A percentile compares a stretch with the other conserved stretches of the same genome.
These are phyloP conservation scores for Gossypium thurberi DNA, from an alignment of 345 rosid genomes.

Conservation along the genomic window DNA sequence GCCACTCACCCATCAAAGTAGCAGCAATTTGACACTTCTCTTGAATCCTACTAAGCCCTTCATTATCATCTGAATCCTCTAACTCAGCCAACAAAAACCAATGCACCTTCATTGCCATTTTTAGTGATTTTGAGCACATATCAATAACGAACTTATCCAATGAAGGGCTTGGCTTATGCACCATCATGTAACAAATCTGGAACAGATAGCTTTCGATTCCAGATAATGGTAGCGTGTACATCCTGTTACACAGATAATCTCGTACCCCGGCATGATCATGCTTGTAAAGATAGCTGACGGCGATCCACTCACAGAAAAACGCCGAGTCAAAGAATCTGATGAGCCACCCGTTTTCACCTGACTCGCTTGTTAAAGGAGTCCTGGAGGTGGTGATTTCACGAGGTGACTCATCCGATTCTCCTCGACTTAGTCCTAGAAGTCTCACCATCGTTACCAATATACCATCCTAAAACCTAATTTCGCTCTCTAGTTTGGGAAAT, in stretches of 20 bases:
- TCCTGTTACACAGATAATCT: conserved; percentile 94
- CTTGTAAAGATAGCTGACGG: conserved; percentile 97
- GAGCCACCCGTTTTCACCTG: conserved; percentile 96
- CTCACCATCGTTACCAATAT: conserved; percentile 65
- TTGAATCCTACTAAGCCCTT: conserved; percentile 92
- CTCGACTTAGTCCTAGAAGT: conserved; percentile 70
- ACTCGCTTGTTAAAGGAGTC: conserved; percentile 52
- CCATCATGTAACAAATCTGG: conserved; percentile 91
- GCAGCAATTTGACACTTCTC: conserved; percentile 98
- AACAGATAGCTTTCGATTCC: conserved; percentile 93
- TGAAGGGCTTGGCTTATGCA: conserved; percentile 97
- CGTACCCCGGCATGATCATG: conserved; percentile 92
- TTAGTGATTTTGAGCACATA: conserved; percentile 71
- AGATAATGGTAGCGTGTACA: conserved; percentile 86
- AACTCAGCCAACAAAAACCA: conserved; percentile 98
- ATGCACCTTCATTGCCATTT: conserved; percentile 91
- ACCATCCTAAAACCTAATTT: conserved; percentile 64
- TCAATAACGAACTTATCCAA: conserved; percentile 96
- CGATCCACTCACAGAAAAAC: conserved; percentile 99
- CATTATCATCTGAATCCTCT: conserved; percentile 93
- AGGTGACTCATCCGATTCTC: conserved; percentile 72
- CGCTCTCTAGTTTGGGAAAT: conserved; percentile 61
- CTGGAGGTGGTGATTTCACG: conserved; percentile 80
- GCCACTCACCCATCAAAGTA: conserved; percentile 96
- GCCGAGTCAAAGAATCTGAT: conserved; percentile 96